phyloP scores from a whole-genome alignment of 2,329 filamentous ascomycete species.

The Diaporthe capsici region DNA sequence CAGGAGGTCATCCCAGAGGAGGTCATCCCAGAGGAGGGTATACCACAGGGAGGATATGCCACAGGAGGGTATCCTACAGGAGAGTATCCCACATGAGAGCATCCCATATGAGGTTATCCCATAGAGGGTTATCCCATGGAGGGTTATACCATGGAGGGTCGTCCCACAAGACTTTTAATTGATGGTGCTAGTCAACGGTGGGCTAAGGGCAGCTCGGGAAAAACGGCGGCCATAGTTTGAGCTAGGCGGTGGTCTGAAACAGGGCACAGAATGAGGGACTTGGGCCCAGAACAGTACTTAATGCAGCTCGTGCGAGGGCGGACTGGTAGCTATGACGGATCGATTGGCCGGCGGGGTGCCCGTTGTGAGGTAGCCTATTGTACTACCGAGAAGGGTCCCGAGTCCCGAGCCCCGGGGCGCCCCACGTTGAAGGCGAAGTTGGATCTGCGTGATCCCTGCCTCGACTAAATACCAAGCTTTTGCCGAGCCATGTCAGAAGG shows the following conservation, averaged over 20 bases:
- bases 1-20: no score
- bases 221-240: conserved; percentile 2
- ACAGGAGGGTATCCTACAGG: no score
- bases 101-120: no score
- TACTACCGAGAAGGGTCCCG: no score
- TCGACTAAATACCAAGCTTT: conserved; percentile 40
- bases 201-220: neutral
- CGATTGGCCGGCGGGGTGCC: neutral
- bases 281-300: neutral
- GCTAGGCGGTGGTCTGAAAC: conserved; percentile 3
- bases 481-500: conserved; percentile 40
- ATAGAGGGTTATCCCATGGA: no score
- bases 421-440: neutral
- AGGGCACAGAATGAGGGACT: neutral
- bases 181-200: neutral
- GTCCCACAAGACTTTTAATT: no score
- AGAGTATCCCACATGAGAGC: neutral
- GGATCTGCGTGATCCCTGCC: conserved; percentile 23
- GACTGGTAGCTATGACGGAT: neutral
- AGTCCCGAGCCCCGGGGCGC: neutral
- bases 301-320: neutral
- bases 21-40: no score
- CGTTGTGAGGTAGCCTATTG: neutral
- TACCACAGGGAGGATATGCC: no score
- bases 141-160: no score